Conservation (phyloP, 1,284 basidiomycete genomes). For the Pseudozyma pruni region DNA sequence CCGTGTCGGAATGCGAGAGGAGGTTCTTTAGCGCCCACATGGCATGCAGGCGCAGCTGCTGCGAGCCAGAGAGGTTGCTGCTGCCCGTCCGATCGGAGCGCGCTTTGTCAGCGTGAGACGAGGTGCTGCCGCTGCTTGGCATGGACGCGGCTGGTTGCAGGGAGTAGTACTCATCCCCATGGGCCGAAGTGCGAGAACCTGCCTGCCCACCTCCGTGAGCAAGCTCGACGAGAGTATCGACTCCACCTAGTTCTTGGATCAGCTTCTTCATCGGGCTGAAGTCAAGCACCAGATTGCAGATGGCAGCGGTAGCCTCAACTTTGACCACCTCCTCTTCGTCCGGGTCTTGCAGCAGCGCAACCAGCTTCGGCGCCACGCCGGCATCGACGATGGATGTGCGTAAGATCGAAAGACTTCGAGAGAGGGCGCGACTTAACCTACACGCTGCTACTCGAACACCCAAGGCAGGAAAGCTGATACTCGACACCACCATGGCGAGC, state of each 20-base stretch:
- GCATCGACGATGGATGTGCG: constrained; percentile 62
- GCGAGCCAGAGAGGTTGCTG: constrained; percentile 19
- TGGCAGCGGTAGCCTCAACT: constrained; percentile 53
- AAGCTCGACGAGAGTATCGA: constrained; percentile 47
- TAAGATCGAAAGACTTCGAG: constrained; percentile 58
- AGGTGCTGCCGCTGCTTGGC: background rate
- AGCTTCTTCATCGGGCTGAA: constrained; percentile 63
- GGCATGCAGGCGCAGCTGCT: constrained; percentile 52
- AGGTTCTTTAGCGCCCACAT: constrained; percentile 66
- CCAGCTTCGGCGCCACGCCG: constrained; percentile 53
- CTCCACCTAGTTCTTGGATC: constrained; percentile 51
- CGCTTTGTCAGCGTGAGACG: no score
- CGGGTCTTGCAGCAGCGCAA: constrained; percentile 49
- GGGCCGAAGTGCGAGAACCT: background rate
- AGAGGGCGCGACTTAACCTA: constrained; percentile 54
- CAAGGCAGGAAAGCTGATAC: constrained; percentile 44
- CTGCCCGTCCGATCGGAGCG: background rate
- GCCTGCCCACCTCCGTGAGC: constrained; percentile 17
- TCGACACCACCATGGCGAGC: constrained; percentile 50
- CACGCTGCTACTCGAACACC: constrained; percentile 62
- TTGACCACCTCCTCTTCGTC: constrained; percentile 50
- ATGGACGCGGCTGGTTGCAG: constrained; percentile 21
- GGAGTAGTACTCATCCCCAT: constrained; percentile 25
- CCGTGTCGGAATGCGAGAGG: constrained; percentile 45
- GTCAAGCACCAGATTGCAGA: constrained; percentile 63